Percentiles rank a stretch among this genome's conserved stretches.
Conservation (phyloP, 345 rosid species). For the Gossypium stocksii region DNA sequence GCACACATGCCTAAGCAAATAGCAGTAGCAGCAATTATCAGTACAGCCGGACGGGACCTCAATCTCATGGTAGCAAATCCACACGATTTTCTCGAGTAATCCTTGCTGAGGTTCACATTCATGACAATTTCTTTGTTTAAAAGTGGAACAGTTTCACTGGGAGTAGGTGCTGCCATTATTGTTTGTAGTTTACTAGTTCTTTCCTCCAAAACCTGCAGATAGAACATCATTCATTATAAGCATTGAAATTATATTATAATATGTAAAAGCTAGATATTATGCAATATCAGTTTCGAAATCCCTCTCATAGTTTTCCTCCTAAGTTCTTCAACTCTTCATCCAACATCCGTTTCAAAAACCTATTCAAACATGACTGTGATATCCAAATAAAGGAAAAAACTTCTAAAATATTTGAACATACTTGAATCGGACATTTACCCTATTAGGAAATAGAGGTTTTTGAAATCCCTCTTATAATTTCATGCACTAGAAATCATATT, state of each 20-base stretch:
- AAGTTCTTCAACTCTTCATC: too few relatives aligned
- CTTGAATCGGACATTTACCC: neutral
- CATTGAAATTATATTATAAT: neutral
- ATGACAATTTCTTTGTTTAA: slow-evolving; percentile 45
- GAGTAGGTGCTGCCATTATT: slow-evolving; percentile 15
- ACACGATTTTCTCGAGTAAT: slow-evolving; percentile 41
- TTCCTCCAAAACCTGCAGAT: slow-evolving; percentile 46
- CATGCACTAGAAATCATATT: neutral
- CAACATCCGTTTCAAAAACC: too few relatives aligned
- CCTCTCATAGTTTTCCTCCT: too few relatives aligned
- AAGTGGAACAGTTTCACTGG: slow-evolving; percentile 43
- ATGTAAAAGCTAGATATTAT: neutral
- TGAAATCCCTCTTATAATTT: neutral
- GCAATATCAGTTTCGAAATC: neutral
- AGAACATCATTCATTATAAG: neutral
- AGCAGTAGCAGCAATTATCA: slow-evolving; percentile 36
- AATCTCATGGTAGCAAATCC: slow-evolving; percentile 25
- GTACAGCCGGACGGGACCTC: slow-evolving; percentile 43
- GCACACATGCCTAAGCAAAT: slow-evolving; percentile 74
- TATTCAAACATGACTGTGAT: neutral
- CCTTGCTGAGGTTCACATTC: slow-evolving; percentile 38
- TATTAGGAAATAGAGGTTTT: neutral
- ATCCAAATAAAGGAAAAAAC: too few relatives aligned
- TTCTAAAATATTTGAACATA: neutral
- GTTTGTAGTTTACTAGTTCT: slow-evolving; percentile 24